phyloP scores from a whole-genome alignment of 2,329 filamentous ascomycete genomes.

The Cercospora citrullina region DNA sequence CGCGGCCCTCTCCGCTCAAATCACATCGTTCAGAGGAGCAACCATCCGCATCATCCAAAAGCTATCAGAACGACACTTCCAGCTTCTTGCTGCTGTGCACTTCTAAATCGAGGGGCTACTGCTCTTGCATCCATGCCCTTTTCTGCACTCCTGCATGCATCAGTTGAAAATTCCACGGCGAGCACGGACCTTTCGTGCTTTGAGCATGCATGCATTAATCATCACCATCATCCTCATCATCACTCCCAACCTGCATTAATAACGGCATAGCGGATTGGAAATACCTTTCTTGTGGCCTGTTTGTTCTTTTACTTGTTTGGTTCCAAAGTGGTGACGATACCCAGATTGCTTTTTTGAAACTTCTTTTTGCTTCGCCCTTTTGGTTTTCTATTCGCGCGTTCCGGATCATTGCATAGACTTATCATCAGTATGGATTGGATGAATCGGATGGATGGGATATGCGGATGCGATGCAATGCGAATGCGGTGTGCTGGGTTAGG shows the following conservation, averaged over 20 bases:
- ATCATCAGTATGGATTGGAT: slow-evolving; percentile 1
- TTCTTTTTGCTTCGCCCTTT: slow-evolving; percentile 1
- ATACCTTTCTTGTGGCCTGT: neutral
- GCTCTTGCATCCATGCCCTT: neutral
- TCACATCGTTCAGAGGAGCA: neutral
- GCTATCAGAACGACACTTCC: neutral
- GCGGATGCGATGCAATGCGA: neutral
- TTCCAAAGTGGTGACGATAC: slow-evolving; percentile 25
- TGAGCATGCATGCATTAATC: neutral
- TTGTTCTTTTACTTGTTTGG: neutral
- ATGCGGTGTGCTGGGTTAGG: neutral
- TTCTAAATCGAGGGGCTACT: neutral
- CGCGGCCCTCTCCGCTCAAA: neutral
- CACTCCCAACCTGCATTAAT: slow-evolving; percentile 20
- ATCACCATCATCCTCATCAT: neutral
- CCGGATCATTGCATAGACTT: neutral
- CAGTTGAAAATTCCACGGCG: neutral
- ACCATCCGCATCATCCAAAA: neutral
- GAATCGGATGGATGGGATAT: neutral
- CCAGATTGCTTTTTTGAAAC: slow-evolving; percentile 23
- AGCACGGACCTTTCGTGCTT: neutral
- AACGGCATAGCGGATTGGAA: slow-evolving; percentile 23
- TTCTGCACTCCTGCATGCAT: neutral
- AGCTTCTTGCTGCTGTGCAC: neutral
- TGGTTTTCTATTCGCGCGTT: neutral